Evolutionary conservation across 345 rosid genomes (phyloP).

Genomic region (Anacardium occidentale): DNA sequence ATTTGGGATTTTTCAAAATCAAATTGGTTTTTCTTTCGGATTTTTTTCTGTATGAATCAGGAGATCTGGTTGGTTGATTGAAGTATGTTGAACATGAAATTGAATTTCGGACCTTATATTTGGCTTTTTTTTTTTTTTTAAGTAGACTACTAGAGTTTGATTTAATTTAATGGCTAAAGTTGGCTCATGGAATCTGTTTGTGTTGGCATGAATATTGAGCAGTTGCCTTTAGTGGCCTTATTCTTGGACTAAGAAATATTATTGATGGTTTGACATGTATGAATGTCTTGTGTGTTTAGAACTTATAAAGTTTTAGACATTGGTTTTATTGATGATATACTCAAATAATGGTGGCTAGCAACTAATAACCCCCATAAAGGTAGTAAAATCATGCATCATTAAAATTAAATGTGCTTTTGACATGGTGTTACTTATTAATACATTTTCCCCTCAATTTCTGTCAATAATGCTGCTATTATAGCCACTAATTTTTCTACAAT

Average conservation of each 20-base stretch:
- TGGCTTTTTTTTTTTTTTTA: neutral
- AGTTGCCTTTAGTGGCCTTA: neutral
- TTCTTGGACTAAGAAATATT: neutral
- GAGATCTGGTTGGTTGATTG: slow-evolving; percentile 9
- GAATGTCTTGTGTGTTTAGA: neutral
- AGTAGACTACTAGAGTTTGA: no score
- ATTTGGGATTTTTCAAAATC: neutral
- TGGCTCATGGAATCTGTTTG: neutral
- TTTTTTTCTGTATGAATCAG: neutral
- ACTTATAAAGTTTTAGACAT: neutral
- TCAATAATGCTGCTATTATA: neutral
- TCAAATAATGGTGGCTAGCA: no score
- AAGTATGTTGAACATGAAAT: no score
- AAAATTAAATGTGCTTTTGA: neutral
- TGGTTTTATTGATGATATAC: no score
- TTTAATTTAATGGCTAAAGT: neutral
- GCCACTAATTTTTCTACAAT: neutral
- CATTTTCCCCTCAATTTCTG: neutral
- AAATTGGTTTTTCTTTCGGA: neutral
- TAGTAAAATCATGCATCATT: neutral
- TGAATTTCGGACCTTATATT: neutral
- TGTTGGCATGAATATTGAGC: neutral
- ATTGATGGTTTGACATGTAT: neutral
- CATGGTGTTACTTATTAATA: neutral
- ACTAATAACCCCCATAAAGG: neutral